These are phyloP conservation scores for Biscogniauxia sp. DNA, from an alignment of 2,329 filamentous ascomycete species.

Conservation along the genomic window DNA sequence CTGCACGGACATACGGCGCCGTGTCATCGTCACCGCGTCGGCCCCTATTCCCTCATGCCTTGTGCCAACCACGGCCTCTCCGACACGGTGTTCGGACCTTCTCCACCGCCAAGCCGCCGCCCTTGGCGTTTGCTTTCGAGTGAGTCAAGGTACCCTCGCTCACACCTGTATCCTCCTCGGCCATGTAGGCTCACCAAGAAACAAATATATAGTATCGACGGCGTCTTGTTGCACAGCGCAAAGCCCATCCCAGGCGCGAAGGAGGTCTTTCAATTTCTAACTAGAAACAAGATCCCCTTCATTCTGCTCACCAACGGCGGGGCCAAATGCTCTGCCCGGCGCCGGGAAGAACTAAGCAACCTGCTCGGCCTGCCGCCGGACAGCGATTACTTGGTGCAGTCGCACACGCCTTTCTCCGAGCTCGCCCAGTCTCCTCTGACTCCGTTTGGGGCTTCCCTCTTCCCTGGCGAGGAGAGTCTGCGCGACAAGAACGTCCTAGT, in stretches of 20 bases:
- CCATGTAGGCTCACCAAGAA: too few relatives aligned
- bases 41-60: not conserved
- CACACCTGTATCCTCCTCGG: not conserved
- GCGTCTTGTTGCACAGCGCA: conserved; percentile 84
- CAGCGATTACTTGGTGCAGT: conserved; percentile 75
- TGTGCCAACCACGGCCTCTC: too few relatives aligned
- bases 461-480: conserved; percentile 36
- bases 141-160: conserved; percentile 25
- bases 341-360: conserved; percentile 66
- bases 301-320: conserved; percentile 96
- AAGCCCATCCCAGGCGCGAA: conserved; percentile 76
- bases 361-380: conserved; percentile 64
- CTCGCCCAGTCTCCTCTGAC: conserved; percentile 43
- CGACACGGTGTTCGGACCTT: not conserved
- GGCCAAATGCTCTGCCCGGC: conserved; percentile 74
- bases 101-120: conserved; percentile 16
- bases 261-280: conserved; percentile 68
- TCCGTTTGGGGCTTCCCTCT: conserved; percentile 9
- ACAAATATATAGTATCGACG: conserved; percentile 65
- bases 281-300: conserved; percentile 79
- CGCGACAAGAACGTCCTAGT: conserved; percentile 69
- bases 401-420: conserved; percentile 84
- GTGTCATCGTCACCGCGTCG: not conserved
- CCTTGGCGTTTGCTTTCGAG: conserved; percentile 37
- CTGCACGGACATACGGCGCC: not conserved